Conservation (phyloP, 2,329 filamentous ascomycete genomes). For the Aspergillus ochraceoroseus region DNA sequence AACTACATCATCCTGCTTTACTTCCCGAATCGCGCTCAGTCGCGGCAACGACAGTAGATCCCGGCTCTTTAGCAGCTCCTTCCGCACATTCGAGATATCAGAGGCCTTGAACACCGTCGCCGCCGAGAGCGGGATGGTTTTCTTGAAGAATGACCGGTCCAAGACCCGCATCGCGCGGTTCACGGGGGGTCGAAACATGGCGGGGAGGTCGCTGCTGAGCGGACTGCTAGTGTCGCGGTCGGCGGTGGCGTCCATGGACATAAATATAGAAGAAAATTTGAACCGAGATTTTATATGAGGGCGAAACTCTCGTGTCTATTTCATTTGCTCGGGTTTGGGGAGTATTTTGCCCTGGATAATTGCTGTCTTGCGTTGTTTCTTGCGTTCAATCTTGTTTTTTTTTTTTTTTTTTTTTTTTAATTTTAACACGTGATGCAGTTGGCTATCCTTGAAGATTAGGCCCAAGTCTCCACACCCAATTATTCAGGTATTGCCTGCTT, state of each 20-base stretch:
- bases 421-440: constrained; percentile 24
- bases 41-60: constrained; percentile 64
- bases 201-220: constrained; percentile 28
- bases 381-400: background rate
- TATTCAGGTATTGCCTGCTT: too few relatives aligned
- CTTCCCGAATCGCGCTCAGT: constrained; percentile 55
- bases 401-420: constrained; percentile 16
- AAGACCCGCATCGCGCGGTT: constrained; percentile 74
- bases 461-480: too few relatives aligned
- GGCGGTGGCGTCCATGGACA: constrained; percentile 17
- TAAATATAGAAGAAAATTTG: background rate
- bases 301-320: constrained; percentile 9
- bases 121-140: constrained; percentile 69
- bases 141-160: constrained; percentile 77
- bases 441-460: too few relatives aligned
- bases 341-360: constrained; percentile 12
- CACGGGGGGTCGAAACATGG: constrained; percentile 71
- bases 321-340: constrained; percentile 4
- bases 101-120: constrained; percentile 70
- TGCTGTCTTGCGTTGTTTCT: too few relatives aligned
- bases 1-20: constrained; percentile 48
- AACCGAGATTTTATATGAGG: background rate
- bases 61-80: constrained; percentile 58
- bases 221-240: constrained; percentile 17
- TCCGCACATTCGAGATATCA: constrained; percentile 67